Evolutionary conservation across 1,139 yeast genomes (phyloP), one percentile per base, ranked within the genome.

Genomic region (Suhomyces chickasaworum): DNA sequence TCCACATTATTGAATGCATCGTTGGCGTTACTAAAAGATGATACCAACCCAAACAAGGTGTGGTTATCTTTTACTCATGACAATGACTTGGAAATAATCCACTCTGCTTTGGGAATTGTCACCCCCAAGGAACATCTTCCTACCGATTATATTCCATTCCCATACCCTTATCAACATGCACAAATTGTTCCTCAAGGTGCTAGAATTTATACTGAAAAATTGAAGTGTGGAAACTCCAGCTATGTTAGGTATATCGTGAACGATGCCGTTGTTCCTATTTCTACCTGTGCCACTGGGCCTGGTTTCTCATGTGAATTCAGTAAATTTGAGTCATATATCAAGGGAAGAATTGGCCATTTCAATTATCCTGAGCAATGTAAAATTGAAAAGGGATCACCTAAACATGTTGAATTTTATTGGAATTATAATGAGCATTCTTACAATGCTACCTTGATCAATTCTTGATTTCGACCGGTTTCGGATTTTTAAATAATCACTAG

Each of bases 1-100:
- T 70, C 82, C 1, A 71, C 75, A 1, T 71, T 72, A 48, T 68
- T 76, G 45, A 71, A 78, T 47, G 83, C 86, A 16, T 69, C 83
- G 6, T 58, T 76, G 43, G 58, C 68, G 18, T 64, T 80, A 41
- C 65, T 81, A 53, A 58, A 65, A 46, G 69, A 70, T 23, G 48
- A 51, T 5, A 41, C 50, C 41, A 44, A 53, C 39, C 42, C 50
- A 25, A 58, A 58, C 56, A 63, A 61, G 53, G 50, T 65, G n/a
- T 58, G 65, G 58, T 54, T 64, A 42, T 55, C 63, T 7, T 65
- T 64, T 52, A 54, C 66, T 25, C 69, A 65, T 52, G 69, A 65
- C 50, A 64, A 68, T 42, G 68, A 65, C 45, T 53, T 63, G 38
- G 69, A 65, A 49, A 50, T 63, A 22, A 56, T 56, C 55, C 59